phyloP scores from a whole-genome alignment of 2,329 filamentous ascomycete genomes.

The Plenodomus lindquistii region DNA sequence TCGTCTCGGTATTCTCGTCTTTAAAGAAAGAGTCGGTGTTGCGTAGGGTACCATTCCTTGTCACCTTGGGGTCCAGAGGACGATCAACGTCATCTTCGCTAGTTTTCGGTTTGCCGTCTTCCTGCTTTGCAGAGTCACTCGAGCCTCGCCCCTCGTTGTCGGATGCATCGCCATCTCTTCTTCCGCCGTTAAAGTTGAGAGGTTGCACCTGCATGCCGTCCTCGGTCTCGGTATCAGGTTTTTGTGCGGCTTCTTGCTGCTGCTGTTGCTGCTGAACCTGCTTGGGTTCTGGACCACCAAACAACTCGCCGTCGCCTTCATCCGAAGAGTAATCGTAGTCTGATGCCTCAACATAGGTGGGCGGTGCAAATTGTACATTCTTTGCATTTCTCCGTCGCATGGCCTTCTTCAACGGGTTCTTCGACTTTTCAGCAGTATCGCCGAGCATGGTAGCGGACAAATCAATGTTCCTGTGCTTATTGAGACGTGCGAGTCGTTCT shows the following conservation, averaged over 20 bases:
- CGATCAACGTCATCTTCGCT: constrained; percentile 70
- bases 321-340: constrained; percentile 84
- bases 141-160: constrained; percentile 32
- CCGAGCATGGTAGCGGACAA: constrained; percentile 72
- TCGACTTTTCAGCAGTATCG: constrained; percentile 76
- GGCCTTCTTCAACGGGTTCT: constrained; percentile 79
- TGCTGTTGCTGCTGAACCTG: constrained; percentile 24
- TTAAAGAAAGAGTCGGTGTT: constrained; percentile 98
- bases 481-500: constrained; percentile 87
- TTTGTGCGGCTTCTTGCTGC: constrained; percentile 25
- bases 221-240: constrained; percentile 49
- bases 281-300: constrained; percentile 42
- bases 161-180: constrained; percentile 28
- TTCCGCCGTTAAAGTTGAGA: constrained; percentile 40
- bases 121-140: constrained; percentile 44
- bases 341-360: constrained; percentile 86
- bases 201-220: constrained; percentile 43
- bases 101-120: constrained; percentile 54
- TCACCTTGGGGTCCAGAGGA: constrained; percentile 51
- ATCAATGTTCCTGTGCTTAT: constrained; percentile 98
- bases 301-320: constrained; percentile 62
- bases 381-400: constrained; percentile 83
- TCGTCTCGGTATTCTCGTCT: constrained; percentile 91
- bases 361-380: constrained; percentile 81
- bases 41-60: constrained; percentile 81